phyloP scores from a whole-genome alignment of 2,329 filamentous ascomycete genomes.

The Knoxdaviesia proteae region DNA sequence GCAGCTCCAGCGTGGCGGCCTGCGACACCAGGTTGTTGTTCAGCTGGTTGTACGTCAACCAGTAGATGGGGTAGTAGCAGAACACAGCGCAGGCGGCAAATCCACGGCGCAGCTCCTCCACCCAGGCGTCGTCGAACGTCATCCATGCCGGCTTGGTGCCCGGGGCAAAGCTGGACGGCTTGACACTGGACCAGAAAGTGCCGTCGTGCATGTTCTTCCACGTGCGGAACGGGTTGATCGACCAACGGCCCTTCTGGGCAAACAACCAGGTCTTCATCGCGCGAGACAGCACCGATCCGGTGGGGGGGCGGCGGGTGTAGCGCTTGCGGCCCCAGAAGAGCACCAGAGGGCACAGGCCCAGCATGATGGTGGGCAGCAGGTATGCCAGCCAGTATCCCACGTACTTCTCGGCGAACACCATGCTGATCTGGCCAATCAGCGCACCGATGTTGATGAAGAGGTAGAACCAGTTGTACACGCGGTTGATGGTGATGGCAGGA shows the following conservation, averaged over 20 bases:
- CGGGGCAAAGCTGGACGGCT: constrained; percentile 40
- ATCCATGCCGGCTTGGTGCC: constrained; percentile 43
- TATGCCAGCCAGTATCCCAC: constrained; percentile 57
- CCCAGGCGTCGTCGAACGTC: constrained; percentile 62
- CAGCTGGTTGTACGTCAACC: constrained; percentile 28
- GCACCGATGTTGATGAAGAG: constrained; percentile 53
- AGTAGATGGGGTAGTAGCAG: constrained; percentile 43
- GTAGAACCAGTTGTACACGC: constrained; percentile 52
- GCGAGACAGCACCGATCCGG: constrained; percentile 48
- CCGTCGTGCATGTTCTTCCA: constrained; percentile 35
- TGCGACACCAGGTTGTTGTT: constrained; percentile 41
- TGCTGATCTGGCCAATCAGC: constrained; percentile 38
- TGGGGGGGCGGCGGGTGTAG: constrained; percentile 37
- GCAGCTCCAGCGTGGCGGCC: constrained; percentile 41
- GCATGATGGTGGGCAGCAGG: constrained; percentile 44
- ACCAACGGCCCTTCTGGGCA: constrained; percentile 50
- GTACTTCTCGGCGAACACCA: constrained; percentile 55
- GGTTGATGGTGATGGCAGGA: constrained; percentile 36
- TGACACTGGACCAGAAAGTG: constrained; percentile 45
- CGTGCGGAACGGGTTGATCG: constrained; percentile 39
- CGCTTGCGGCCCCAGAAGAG: constrained; percentile 34
- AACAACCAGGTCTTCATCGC: constrained; percentile 37
- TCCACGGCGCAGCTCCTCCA: constrained; percentile 52
- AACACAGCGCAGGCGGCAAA: constrained; percentile 50
- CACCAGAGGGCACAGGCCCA: constrained; percentile 40